Conservation (phyloP, 2,329 filamentous ascomycete species). For the Emergomyces africanus region DNA sequence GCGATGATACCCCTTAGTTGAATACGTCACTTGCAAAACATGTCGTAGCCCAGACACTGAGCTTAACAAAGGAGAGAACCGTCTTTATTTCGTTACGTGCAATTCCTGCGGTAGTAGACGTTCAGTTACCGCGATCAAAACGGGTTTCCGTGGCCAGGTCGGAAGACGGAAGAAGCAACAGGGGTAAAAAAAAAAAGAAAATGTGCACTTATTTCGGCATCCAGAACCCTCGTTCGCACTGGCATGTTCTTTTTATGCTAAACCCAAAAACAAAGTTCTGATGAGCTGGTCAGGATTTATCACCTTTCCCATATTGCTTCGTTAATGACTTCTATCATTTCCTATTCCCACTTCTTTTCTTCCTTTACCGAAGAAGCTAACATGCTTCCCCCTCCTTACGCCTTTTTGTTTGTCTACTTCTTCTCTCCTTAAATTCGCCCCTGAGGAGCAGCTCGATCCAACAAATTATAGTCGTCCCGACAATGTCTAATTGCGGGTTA, state of each 20-base stretch:
- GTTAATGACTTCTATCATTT: neutral
- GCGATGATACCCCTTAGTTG: conserved; percentile 40
- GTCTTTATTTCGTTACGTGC: conserved; percentile 97
- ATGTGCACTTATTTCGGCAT: conserved; percentile 1
- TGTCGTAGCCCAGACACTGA: conserved; percentile 91
- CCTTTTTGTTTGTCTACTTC: neutral
- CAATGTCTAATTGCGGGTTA: neutral
- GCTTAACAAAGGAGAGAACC: conserved; percentile 97
- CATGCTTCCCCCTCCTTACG: neutral
- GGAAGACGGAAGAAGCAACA: conserved; percentile 96
- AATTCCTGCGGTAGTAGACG: conserved; percentile 74
- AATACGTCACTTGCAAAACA: conserved; percentile 99
- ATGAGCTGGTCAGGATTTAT: neutral
- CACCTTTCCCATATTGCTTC: neutral
- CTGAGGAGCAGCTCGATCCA: neutral
- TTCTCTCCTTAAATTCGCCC: neutral
- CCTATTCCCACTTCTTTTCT: neutral
- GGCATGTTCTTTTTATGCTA: conserved; percentile 9
- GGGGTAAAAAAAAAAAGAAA: too few relatives aligned
- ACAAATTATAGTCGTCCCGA: neutral
- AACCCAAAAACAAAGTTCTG: neutral
- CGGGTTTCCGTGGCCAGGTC: conserved; percentile 98
- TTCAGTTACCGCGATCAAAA: conserved; percentile 96
- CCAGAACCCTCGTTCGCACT: neutral
- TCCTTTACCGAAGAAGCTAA: neutral